Evolutionary conservation across 495 filamentous ascomycete genomes (phyloP), one percentile per base, ranked within the genome.

Genomic region (Viridothelium virens): DNA sequence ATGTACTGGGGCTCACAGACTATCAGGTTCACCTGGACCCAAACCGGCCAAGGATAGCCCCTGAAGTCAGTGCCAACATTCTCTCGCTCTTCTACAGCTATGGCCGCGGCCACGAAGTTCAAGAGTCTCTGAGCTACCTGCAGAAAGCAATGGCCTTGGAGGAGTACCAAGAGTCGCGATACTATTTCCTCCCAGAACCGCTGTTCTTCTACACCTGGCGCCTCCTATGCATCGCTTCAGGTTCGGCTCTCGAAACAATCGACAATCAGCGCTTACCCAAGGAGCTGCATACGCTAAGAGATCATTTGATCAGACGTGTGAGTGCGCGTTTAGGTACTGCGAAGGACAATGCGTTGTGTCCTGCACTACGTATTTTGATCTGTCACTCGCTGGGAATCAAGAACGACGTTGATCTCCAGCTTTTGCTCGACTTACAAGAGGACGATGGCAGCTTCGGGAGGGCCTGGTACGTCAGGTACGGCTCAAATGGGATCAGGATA

Each of bases 31-130:
- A 64, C 39, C 62, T 64, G 62, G 62, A 64, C 62, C 62, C 37
- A 47, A 64, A 64, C 3, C 62, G 62, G 39, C 62, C 62, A 64
- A 64, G 62, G 39, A 64, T 64, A 64, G 62, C 62, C 62, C 62
- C 62, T 64, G 62, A 64, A 64, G 62, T 64, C 39, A 64, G 62
- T 64, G 62, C 62, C 62, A 64, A 64, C 62, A 64, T 64, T 64
- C 62, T 64, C 62, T 41, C 62, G 62, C 62, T 64, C 37, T 64
- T 64, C 62, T 64, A 64, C 62, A 64, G 62, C 62, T 64, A 64
- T 64, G 62, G 62, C 37, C 62, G 62, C 36, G 62, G 62, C 62
- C 62, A 64, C 39, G 62, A 64, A 64, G 62, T 64, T 64, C 62
- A 64, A 47, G 62, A 64, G 62, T 64, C 62, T 64, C 39, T 64